Evolutionary conservation across 225 moss, liverwort and hornwort genomes (phyloP), one percentile per base, ranked within the genome.

Genomic region (Pseudisothecium myosuroides): DNA sequence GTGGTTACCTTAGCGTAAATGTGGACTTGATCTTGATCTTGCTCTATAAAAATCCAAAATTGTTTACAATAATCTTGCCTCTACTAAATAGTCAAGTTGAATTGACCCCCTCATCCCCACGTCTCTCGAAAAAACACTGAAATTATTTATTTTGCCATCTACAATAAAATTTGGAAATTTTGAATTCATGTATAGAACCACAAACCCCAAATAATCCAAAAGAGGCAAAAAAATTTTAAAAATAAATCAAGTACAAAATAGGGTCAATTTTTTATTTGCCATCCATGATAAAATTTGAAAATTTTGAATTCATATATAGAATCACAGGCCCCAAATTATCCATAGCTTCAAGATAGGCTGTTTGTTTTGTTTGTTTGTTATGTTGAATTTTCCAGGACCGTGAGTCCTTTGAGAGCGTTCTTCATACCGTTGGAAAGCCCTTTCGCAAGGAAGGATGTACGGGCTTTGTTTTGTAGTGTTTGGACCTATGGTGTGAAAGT

Each of bases 91-190:
- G 3, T 23, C 2, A 14, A 0, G 4, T 7, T 69, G 15, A 71
- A 41, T 41, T 69, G 26, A 5, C 3, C 8, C 21, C 8, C 5
- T 69, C 5, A 39, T 69, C 7, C 13, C 1, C 0, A 4, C 2
- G 1, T 8, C 7, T 5, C 0, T 23, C 0, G 0, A 1, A 0
- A 68, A 68, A 23, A 39, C 39, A 37, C 2, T n/a, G 2, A 4
- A 69, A 24, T 2, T 39, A n/a, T 22, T 24, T 4, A 23, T 69
- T 69, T 14, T 69, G 1, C 7, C 24, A 24, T 8, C 1, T 0
- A 24, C 14, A 14, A 39, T 69, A 24, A 24, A 39, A 24, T 24
- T 69, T 39, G 24, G 0, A 69, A 69, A 24, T 69, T 69, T 41
- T 4, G 24, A 69, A 69, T 21, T 67, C 66, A 66, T 6, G 11